Percentiles rank a stretch among this genome's conserved stretches.
Evolutionary conservation across 768 basidiomycete species (phyloP).

Genomic region (Peribolospora kevripleyi): DNA sequence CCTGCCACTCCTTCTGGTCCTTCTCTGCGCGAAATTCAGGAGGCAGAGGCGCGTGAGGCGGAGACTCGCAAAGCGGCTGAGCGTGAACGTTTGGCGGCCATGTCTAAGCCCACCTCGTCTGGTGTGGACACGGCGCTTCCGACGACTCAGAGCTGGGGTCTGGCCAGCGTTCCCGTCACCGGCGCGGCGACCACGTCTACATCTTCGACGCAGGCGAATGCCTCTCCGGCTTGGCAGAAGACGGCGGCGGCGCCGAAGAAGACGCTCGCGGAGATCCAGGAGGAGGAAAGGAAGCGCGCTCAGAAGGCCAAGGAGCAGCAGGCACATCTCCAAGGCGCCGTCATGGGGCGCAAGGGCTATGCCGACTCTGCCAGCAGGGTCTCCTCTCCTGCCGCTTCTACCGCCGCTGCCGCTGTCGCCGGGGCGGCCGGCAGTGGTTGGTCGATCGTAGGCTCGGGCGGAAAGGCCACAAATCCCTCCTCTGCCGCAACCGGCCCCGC

Average conservation of each 20-base stretch:
- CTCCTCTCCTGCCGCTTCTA: background rate
- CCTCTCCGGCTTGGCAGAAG: slow-evolving; percentile 49
- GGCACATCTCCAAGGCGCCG: slow-evolving; percentile 18
- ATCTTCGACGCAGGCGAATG: slow-evolving; percentile 10
- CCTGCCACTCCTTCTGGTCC: slow-evolving; percentile 28
- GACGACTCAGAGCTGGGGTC: slow-evolving; percentile 57
- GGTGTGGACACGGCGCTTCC: slow-evolving; percentile 8
- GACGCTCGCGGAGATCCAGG: slow-evolving; percentile 95
- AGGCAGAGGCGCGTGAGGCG: slow-evolving; percentile 58
- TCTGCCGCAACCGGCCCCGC: slow-evolving; percentile 2
- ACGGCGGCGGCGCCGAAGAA: slow-evolving; percentile 44
- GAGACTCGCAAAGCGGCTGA: slow-evolving; percentile 51
- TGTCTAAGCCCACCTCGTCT: slow-evolving; percentile 18
- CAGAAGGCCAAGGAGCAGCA: slow-evolving; percentile 35
- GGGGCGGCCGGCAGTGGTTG: background rate
- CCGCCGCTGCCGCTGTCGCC: slow-evolving; percentile 4
- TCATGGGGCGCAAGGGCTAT: slow-evolving; percentile 32
- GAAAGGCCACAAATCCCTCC: slow-evolving; percentile 4
- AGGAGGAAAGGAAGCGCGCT: slow-evolving; percentile 80
- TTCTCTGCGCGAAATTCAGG: slow-evolving; percentile 82
- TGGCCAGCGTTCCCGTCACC: slow-evolving; percentile 14
- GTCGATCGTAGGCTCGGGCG: too few relatives aligned
- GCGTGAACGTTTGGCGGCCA: slow-evolving; percentile 32
- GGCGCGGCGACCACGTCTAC: slow-evolving; percentile 17
- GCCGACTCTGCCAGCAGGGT: slow-evolving; percentile 29